These are phyloP conservation scores for Cyclotella atomus DNA, from an alignment of 108 stramenopile species.

Conservation along the genomic window DNA sequence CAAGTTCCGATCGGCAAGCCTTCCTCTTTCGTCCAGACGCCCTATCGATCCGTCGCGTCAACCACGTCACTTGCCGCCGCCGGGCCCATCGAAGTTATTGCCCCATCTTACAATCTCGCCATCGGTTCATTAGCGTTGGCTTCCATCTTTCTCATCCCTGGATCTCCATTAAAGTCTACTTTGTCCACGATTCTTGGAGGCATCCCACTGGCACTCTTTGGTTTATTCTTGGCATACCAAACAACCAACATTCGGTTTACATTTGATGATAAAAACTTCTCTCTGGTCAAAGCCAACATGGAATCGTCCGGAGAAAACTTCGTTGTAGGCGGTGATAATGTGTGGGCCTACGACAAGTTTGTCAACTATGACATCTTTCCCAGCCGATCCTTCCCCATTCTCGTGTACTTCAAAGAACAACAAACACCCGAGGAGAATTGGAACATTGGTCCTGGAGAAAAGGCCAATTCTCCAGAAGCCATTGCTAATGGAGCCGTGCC, in stretches of 20 bases:
- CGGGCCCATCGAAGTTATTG: slow-evolving; percentile 43
- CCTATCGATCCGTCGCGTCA: background rate
- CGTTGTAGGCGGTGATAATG: slow-evolving; percentile 66
- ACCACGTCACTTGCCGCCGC: slow-evolving; percentile 17
- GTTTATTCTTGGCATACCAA: slow-evolving; percentile 59
- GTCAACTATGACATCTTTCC: slow-evolving; percentile 69
- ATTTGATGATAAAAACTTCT: slow-evolving; percentile 62
- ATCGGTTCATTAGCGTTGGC: slow-evolving; percentile 46
- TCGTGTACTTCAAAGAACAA: slow-evolving; percentile 79
- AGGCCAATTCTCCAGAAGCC: slow-evolving; percentile 44
- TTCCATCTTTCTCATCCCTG: slow-evolving; percentile 43
- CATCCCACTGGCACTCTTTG: slow-evolving; percentile 51
- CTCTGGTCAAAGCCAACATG: slow-evolving; percentile 46
- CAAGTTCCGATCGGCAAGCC: background rate
- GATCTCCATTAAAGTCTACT: slow-evolving; percentile 46
- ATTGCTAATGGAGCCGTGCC: slow-evolving; percentile 48
- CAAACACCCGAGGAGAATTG: slow-evolving; percentile 67
- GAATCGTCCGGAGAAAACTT: slow-evolving; percentile 64
- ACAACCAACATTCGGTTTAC: slow-evolving; percentile 64
- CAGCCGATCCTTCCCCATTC: slow-evolving; percentile 61
- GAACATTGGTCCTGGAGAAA: slow-evolving; percentile 48
- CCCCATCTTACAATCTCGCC: slow-evolving; percentile 63
- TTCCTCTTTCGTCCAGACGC: background rate
- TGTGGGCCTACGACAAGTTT: slow-evolving; percentile 66
- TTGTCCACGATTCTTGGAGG: slow-evolving; percentile 45